A percentile compares a stretch with the other conserved stretches of the same genome.
Evolutionary conservation across 306 rosid species (phyloP).

Genomic region (Clitoria ternatea): DNA sequence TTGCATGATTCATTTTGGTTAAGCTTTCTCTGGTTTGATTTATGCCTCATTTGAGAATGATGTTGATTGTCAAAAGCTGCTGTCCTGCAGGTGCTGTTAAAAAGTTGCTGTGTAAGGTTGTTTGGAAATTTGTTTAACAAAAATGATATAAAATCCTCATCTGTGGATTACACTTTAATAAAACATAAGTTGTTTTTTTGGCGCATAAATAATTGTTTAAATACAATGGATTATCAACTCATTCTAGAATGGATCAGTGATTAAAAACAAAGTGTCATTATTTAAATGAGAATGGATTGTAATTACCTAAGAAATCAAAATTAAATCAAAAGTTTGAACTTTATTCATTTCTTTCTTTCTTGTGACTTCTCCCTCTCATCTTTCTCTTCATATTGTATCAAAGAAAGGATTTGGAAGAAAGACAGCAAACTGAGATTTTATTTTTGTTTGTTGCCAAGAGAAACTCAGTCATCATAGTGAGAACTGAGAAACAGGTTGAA

Average conservation of each 20-base stretch:
- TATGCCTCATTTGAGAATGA: background rate
- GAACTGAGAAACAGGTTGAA: background rate
- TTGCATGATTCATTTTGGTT: conserved; percentile 12
- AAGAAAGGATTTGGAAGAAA: background rate
- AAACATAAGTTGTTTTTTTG: background rate
- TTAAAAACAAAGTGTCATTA: background rate
- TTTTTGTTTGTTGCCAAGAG: background rate
- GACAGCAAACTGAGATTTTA: background rate
- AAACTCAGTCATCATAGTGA: background rate
- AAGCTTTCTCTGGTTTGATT: background rate
- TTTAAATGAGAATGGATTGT: too few species aligned
- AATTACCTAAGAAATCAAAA: too few species aligned
- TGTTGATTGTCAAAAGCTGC: conserved; percentile 17
- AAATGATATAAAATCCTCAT: conserved; percentile 1
- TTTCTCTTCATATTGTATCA: too few species aligned
- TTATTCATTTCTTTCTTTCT: too few species aligned
- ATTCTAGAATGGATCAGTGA: background rate
- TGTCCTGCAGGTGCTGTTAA: background rate
- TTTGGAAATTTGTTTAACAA: conserved; percentile 9
- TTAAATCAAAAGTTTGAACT: too few species aligned
- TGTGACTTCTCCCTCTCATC: too few species aligned
- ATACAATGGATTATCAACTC: background rate
- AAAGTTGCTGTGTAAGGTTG: conserved; percentile 1
- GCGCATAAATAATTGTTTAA: background rate
- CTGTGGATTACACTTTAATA: background rate